Conservation (phyloP, 495 filamentous ascomycete species). For the Ascodesmis nigricans region DNA sequence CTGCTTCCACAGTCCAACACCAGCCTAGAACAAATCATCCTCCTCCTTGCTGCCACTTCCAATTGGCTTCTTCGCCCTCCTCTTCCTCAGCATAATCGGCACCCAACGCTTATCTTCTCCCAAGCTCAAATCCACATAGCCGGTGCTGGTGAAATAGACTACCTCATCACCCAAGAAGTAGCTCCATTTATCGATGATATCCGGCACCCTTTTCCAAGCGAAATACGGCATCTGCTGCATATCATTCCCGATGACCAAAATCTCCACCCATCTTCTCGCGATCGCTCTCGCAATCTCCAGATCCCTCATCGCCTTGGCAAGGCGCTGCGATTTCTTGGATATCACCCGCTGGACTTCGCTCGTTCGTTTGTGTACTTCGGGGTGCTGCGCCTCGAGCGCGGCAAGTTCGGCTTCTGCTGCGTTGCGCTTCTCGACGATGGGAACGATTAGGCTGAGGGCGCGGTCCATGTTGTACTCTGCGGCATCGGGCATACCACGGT, state of each 20-base stretch:
- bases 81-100: slow-evolving; percentile 8
- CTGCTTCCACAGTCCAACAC: too few relatives aligned
- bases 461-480: slow-evolving; percentile 20
- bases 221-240: slow-evolving; percentile 7
- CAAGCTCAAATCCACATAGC: slow-evolving; percentile 13
- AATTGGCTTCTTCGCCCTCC: slow-evolving; percentile 12
- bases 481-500: slow-evolving; percentile 12
- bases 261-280: slow-evolving; percentile 16
- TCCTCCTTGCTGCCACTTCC: slow-evolving; percentile 13
- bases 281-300: slow-evolving; percentile 12
- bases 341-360: not conserved
- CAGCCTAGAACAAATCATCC: too few relatives aligned
- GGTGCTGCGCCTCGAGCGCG: not conserved
- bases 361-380: not conserved
- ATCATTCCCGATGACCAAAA: slow-evolving; percentile 15
- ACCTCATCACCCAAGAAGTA: slow-evolving; percentile 16
- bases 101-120: slow-evolving; percentile 5
- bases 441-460: slow-evolving; percentile 5
- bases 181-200: slow-evolving; percentile 17
- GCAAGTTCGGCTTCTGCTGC: not conserved
- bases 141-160: slow-evolving; percentile 14
- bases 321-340: not conserved
- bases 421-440: not conserved
- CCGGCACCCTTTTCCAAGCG: slow-evolving; percentile 13
- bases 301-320: slow-evolving; percentile 6